phyloP scores from a whole-genome alignment of 177 flowering plant species.

The Vitis hybrid region DNA sequence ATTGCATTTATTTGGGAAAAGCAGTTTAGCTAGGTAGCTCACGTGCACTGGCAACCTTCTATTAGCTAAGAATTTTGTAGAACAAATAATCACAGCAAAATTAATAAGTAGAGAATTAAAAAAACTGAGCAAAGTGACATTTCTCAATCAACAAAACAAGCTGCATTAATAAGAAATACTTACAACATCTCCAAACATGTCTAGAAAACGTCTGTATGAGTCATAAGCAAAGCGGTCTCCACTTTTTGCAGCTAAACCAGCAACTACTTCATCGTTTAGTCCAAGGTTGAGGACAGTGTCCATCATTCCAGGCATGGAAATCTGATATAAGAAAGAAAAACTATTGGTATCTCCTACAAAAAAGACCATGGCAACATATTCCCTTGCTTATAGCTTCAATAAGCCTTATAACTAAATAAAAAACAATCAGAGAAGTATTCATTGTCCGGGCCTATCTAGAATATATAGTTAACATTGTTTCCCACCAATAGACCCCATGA shows the following conservation, averaged over 20 bases:
- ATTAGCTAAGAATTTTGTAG: not conserved
- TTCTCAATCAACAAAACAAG: no score
- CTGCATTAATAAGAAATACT: constrained; percentile 25
- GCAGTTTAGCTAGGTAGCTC: no score
- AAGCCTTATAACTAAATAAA: not conserved
- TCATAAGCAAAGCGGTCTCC: constrained; percentile 97
- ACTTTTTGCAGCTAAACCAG: constrained; percentile 87
- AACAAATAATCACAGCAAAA: not conserved
- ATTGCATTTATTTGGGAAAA: no score
- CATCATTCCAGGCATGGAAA: constrained; percentile 99
- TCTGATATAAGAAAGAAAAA: constrained; percentile 32
- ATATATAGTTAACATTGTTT: no score
- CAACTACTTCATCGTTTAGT: constrained; percentile 88
- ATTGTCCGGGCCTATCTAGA: not conserved
- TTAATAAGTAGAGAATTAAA: not conserved
- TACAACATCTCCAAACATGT: constrained; percentile 98
- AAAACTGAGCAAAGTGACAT: no score
- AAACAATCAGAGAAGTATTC: not conserved
- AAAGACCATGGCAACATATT: not conserved
- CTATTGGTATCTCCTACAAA: not conserved
- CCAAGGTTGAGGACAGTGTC: constrained; percentile 98
- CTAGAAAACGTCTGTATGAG: constrained; percentile 91
- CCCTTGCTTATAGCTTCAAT: not conserved
- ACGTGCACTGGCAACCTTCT: constrained; percentile 8
- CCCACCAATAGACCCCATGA: no score